phyloP scores from a whole-genome alignment of 2,329 filamentous ascomycete species.

The Fusarium napiforme region DNA sequence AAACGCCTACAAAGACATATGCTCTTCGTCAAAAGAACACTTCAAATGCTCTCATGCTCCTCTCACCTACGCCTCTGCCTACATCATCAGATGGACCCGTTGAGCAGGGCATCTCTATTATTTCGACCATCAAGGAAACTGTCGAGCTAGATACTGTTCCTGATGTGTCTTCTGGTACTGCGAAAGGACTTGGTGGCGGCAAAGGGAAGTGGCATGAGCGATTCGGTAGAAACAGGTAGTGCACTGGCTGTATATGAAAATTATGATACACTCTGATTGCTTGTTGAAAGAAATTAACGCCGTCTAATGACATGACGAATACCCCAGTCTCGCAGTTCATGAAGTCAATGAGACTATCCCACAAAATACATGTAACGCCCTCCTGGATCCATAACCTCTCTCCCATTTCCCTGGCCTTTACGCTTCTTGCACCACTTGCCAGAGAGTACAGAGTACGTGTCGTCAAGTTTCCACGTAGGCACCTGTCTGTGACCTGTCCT shows the following conservation, averaged over 20 bases:
- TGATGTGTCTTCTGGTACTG: constrained; percentile 44
- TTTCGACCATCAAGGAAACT: constrained; percentile 70
- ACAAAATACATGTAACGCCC: neutral
- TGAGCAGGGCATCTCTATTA: constrained; percentile 55
- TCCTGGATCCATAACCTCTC: neutral
- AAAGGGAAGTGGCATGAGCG: constrained; percentile 71
- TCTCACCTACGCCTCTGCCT: constrained; percentile 45
- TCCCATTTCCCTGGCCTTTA: neutral
- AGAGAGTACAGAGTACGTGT: neutral
- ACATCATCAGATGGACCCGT: constrained; percentile 17
- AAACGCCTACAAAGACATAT: constrained; percentile 63
- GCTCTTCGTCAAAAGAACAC: constrained; percentile 73
- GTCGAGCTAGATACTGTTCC: constrained; percentile 66
- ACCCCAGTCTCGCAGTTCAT: neutral
- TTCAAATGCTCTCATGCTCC: constrained; percentile 71
- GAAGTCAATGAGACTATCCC: neutral
- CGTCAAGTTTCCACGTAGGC: neutral
- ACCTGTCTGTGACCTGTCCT: neutral
- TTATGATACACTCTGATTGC: neutral
- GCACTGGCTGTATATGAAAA: neutral
- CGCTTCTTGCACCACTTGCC: neutral
- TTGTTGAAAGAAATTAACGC: neutral
- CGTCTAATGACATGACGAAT: neutral
- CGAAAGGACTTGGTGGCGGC: constrained; percentile 43
- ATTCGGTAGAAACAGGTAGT: constrained; percentile 61